Conservation (phyloP, 2,329 filamentous ascomycete species). For the Claviceps citrina region DNA sequence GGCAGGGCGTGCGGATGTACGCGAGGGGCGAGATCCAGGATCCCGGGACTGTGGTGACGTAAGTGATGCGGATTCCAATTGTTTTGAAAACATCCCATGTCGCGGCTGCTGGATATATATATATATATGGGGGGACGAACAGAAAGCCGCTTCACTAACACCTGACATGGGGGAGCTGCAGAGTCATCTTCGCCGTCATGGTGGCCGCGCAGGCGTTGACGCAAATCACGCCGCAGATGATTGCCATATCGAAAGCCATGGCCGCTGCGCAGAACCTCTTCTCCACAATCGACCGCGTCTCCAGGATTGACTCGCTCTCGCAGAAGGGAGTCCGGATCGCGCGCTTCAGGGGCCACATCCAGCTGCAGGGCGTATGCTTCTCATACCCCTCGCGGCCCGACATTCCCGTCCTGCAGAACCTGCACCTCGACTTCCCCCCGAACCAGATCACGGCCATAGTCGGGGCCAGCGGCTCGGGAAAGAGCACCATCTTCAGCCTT, state of each 20-base stretch:
- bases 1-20: constrained; percentile 35
- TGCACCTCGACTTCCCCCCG: constrained; percentile 2
- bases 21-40: constrained; percentile 26
- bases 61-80: too few species aligned
- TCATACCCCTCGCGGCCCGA: constrained; percentile 11
- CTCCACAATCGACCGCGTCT: constrained; percentile 29
- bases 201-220: constrained; percentile 31
- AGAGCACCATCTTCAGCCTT: constrained; percentile 41
- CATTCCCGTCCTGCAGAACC: background rate
- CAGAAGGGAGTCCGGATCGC: constrained; percentile 17
- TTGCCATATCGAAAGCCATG: constrained; percentile 30
- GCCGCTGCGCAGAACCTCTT: constrained; percentile 33
- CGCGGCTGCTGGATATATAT: too few species aligned
- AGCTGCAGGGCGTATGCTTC: constrained; percentile 33
- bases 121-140: too few species aligned
- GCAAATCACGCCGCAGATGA: constrained; percentile 30
- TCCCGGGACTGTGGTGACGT: constrained; percentile 33
- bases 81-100: too few species aligned
- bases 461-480: constrained; percentile 42
- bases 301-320: constrained; percentile 27
- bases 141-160: constrained; percentile 6
- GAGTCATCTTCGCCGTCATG: constrained; percentile 32
- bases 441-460: constrained; percentile 38
- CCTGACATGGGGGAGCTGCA: constrained; percentile 6
- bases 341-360: constrained; percentile 28